A percentile compares a stretch with the other conserved stretches of the same genome.
These are phyloP conservation scores for Talaromyces sp. DNA, from an alignment of 2,329 filamentous ascomycete genomes.

Conservation along the genomic window DNA sequence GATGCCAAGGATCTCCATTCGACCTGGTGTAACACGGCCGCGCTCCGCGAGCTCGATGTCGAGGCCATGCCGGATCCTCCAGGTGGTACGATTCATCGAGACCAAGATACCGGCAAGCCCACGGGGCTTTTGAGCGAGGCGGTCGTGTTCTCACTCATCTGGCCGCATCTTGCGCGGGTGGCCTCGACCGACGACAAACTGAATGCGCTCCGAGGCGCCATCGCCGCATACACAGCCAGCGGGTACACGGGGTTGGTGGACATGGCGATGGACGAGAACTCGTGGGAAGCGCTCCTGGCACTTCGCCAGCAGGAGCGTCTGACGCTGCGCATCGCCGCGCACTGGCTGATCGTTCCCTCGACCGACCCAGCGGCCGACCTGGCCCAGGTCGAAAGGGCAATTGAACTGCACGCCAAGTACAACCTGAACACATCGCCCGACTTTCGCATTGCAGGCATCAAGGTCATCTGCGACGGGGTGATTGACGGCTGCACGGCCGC, in stretches of 20 bases:
- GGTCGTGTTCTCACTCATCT: conserved; percentile 40
- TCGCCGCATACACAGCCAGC: conserved; percentile 38
- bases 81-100: conserved; percentile 44
- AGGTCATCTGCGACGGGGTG: conserved; percentile 47
- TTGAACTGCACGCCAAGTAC: conserved; percentile 36
- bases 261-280: conserved; percentile 49
- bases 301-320: conserved; percentile 28
- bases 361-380: conserved; percentile 34
- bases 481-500: conserved; percentile 49
- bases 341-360: conserved; percentile 45
- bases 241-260: conserved; percentile 47
- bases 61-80: conserved; percentile 37
- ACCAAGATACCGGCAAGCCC: conserved; percentile 35
- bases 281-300: conserved; percentile 41
- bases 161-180: conserved; percentile 42
- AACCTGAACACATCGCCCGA: conserved; percentile 35
- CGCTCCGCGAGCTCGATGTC: conserved; percentile 41
- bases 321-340: conserved; percentile 41
- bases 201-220: conserved; percentile 34
- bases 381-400: conserved; percentile 41
- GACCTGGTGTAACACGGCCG: conserved; percentile 46
- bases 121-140: conserved; percentile 45
- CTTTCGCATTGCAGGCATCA: conserved; percentile 44
- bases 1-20: conserved; percentile 48
- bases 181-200: conserved; percentile 40